phyloP scores from a whole-genome alignment of 2,329 filamentous ascomycete species.

The Colletotrichum lentis region DNA sequence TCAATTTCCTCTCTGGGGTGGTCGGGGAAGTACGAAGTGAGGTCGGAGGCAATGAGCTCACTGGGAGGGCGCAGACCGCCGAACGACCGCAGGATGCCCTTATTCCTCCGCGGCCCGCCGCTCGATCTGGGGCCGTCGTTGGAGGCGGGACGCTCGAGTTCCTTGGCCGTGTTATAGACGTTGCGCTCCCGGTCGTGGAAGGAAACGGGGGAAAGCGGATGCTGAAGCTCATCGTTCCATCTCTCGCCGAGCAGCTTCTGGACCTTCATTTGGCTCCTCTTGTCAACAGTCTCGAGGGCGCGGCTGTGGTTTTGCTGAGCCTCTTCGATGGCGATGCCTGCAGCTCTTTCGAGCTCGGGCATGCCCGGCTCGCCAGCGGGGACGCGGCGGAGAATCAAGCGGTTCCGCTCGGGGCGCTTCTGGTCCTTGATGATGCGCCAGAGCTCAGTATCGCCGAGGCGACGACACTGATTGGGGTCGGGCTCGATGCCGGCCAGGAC shows the following conservation, averaged over 20 bases:
- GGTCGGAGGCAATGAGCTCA: conserved; percentile 94
- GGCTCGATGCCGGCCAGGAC: conserved; percentile 86
- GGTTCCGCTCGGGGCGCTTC: conserved; percentile 84
- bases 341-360: conserved; percentile 85
- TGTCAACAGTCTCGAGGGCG: conserved; percentile 70
- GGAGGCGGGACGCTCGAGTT: conserved; percentile 65
- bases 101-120: conserved; percentile 51
- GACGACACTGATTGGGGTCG: conserved; percentile 80
- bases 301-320: conserved; percentile 75
- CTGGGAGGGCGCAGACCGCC: conserved; percentile 93
- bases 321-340: conserved; percentile 89
- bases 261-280: conserved; percentile 84
- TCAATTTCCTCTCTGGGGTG: conserved; percentile 95
- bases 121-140: conserved; percentile 48
- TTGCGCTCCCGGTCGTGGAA: conserved; percentile 75
- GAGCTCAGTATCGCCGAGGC: conserved; percentile 85
- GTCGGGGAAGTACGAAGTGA: conserved; percentile 97
- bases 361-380: conserved; percentile 88
- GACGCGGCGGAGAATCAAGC: conserved; percentile 91
- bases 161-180: conserved; percentile 65
- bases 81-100: conserved; percentile 76
- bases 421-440: conserved; percentile 90
- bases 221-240: conserved; percentile 80
- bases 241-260: conserved; percentile 89
- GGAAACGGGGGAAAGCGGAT: conserved; percentile 84